Percentiles rank a stretch among this genome's conserved stretches.
These are phyloP conservation scores for Rhynchospora breviuscula DNA, from an alignment of 176 grass and related monocot genomes.

Conservation along the genomic window DNA sequence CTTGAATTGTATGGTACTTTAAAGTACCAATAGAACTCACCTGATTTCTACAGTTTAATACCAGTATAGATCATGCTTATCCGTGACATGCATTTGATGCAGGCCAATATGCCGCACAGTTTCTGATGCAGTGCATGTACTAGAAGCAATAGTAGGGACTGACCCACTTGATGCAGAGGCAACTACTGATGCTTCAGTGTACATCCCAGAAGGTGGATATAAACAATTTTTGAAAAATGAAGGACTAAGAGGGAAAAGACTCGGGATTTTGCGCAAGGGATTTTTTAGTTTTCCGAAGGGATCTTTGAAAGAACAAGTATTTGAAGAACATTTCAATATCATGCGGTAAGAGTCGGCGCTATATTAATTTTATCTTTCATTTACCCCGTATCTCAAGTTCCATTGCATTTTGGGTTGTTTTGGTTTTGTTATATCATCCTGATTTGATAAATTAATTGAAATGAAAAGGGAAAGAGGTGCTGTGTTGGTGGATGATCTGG, in stretches of 20 bases:
- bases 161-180: slow-evolving; percentile 48
- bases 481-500: slow-evolving; percentile 62
- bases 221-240: slow-evolving; percentile 48
- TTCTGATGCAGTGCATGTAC: slow-evolving; percentile 61
- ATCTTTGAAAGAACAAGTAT: slow-evolving; percentile 43
- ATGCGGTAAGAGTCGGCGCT: slow-evolving; percentile 36
- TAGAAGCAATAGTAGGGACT: slow-evolving; percentile 68
- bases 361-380: neutral
- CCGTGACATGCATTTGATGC: neutral
- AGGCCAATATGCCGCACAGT: slow-evolving; percentile 70
- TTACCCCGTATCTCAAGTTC: neutral
- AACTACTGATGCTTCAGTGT: slow-evolving; percentile 40
- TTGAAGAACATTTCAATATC: slow-evolving; percentile 48
- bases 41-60: neutral
- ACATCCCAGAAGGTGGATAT: slow-evolving; percentile 67
- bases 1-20: neutral
- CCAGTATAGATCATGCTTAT: neutral
- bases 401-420: neutral
- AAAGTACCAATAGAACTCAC: neutral
- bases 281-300: slow-evolving; percentile 42
- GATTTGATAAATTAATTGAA: neutral
- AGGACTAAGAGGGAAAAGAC: slow-evolving; percentile 57
- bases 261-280: slow-evolving; percentile 56
- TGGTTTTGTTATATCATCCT: neutral
- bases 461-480: slow-evolving; percentile 46